Evolutionary conservation across 2,329 filamentous ascomycete genomes (phyloP).

Genomic region (Chrysosporium queenslandicum): DNA sequence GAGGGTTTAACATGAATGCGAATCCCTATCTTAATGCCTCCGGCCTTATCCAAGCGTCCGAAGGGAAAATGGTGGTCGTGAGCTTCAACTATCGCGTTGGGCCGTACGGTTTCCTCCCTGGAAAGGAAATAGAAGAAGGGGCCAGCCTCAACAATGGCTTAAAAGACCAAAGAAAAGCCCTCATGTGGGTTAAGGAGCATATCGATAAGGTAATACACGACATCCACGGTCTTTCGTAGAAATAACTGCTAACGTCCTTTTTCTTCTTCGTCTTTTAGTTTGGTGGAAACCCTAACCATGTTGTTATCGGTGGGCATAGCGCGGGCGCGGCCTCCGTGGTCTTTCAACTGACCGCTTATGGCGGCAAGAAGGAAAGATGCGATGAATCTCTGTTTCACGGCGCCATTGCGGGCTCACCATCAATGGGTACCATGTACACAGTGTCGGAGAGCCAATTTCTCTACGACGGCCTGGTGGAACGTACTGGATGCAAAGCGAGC

Average conservation of each 20-base stretch:
- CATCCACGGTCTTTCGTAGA: not conserved
- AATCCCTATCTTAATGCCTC: constrained; percentile 52
- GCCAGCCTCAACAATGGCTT: constrained; percentile 59
- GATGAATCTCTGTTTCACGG: constrained; percentile 44
- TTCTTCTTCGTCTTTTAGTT: constrained; percentile 39
- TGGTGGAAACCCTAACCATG: constrained; percentile 57
- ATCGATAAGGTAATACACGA: constrained; percentile 39
- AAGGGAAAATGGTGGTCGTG: constrained; percentile 56
- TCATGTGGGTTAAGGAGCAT: constrained; percentile 60
- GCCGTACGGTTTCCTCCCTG: constrained; percentile 59
- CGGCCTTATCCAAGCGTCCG: constrained; percentile 50
- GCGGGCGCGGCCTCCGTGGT: constrained; percentile 57
- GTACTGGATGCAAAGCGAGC: constrained; percentile 38
- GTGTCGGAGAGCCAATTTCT: constrained; percentile 42
- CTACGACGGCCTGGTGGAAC: constrained; percentile 43
- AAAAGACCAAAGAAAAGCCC: constrained; percentile 57
- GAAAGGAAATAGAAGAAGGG: constrained; percentile 42
- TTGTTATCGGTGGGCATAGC: constrained; percentile 58
- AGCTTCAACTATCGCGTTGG: constrained; percentile 69
- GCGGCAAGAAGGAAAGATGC: constrained; percentile 27
- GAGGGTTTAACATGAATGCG: constrained; percentile 52
- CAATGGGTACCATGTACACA: constrained; percentile 42
- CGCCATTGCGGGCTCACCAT: constrained; percentile 46
- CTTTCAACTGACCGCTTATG: constrained; percentile 51
- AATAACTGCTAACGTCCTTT: not conserved